Percentiles rank a stretch among this genome's conserved stretches.
Evolutionary conservation across 2,329 filamentous ascomycete species (phyloP).

Genomic region (Ophiostoma piceae): DNA sequence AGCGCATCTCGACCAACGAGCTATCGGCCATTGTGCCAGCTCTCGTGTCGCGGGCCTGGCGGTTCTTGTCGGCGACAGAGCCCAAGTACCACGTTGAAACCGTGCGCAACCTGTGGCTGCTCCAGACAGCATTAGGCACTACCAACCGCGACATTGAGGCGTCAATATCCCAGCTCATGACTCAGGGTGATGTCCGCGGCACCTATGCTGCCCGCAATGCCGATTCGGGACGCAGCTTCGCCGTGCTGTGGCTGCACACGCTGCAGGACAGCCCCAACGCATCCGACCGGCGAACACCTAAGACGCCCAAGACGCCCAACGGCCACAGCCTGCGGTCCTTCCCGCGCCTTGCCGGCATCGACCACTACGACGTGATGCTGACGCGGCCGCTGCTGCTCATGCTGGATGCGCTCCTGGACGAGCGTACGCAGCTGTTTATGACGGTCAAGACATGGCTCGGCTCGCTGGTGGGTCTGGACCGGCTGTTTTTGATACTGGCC

Average conservation of each 20-base stretch:
- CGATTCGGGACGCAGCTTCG: conserved; percentile 64
- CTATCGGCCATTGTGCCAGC: conserved; percentile 59
- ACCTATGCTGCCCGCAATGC: conserved; percentile 46
- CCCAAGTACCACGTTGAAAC: conserved; percentile 95
- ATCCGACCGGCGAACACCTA: conserved; percentile 47
- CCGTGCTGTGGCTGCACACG: conserved; percentile 77
- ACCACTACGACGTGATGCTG: conserved; percentile 67
- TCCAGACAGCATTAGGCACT: conserved; percentile 67
- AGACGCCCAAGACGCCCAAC: conserved; percentile 42
- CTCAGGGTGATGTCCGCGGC: conserved; percentile 47
- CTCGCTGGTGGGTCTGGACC: conserved; percentile 57
- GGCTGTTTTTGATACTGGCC: conserved; percentile 57
- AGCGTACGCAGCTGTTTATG: conserved; percentile 67
- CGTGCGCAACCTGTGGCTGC: conserved; percentile 76
- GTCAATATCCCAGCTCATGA: conserved; percentile 64
- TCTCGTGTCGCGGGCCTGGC: conserved; percentile 71
- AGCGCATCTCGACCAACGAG: conserved; percentile 48
- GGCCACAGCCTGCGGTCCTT: conserved; percentile 32
- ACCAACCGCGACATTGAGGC: conserved; percentile 73
- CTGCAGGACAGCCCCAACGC: conserved; percentile 52
- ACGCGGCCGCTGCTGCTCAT: conserved; percentile 75
- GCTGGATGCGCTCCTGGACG: conserved; percentile 70
- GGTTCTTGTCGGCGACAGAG: conserved; percentile 69
- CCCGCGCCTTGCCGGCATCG: conserved; percentile 49
- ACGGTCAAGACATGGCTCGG: conserved; percentile 78